These are phyloP conservation scores for Botrytis paeoniae DNA, from an alignment of 2,329 filamentous ascomycete genomes.

Conservation along the genomic window DNA sequence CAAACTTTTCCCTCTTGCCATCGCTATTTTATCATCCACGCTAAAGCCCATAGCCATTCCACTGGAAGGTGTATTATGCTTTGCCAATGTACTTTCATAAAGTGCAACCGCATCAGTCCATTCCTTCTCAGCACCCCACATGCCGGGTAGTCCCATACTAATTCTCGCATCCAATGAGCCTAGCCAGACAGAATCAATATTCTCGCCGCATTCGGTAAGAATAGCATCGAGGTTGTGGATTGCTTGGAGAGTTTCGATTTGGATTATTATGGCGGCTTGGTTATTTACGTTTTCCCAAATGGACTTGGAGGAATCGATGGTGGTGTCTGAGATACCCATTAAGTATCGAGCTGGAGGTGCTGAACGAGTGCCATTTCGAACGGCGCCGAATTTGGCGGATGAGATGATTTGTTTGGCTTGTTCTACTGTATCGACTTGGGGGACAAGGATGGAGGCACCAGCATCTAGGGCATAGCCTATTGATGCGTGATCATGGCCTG, in stretches of 20 bases:
- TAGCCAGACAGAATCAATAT: slow-evolving; percentile 48
- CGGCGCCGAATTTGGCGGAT: slow-evolving; percentile 45
- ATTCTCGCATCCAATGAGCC: slow-evolving; percentile 45
- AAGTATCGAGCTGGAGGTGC: slow-evolving; percentile 46
- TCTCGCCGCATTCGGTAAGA: slow-evolving; percentile 44
- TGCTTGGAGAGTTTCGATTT: slow-evolving; percentile 45
- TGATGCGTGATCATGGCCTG: slow-evolving; percentile 46
- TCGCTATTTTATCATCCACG: slow-evolving; percentile 22
- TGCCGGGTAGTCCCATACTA: slow-evolving; percentile 44
- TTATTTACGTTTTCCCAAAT: slow-evolving; percentile 44
- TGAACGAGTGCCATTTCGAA: slow-evolving; percentile 43
- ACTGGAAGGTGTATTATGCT: slow-evolving; percentile 45
- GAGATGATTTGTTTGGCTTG: slow-evolving; percentile 45
- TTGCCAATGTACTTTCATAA: slow-evolving; percentile 43
- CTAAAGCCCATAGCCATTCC: slow-evolving; percentile 30
- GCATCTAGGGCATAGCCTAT: slow-evolving; percentile 49
- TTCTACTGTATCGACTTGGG: slow-evolving; percentile 48
- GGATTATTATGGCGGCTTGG: slow-evolving; percentile 49
- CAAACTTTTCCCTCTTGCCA: slow-evolving; percentile 30
- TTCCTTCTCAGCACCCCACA: slow-evolving; percentile 41
- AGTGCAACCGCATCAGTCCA: slow-evolving; percentile 42
- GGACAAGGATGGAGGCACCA: slow-evolving; percentile 48
- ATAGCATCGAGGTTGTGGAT: slow-evolving; percentile 50
- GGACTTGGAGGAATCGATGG: slow-evolving; percentile 37
- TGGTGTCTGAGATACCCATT: slow-evolving; percentile 42